Evolutionary conservation across 805 yeast genomes (phyloP).

Genomic region (Schwanniomyces pseudopolymorphus): DNA sequence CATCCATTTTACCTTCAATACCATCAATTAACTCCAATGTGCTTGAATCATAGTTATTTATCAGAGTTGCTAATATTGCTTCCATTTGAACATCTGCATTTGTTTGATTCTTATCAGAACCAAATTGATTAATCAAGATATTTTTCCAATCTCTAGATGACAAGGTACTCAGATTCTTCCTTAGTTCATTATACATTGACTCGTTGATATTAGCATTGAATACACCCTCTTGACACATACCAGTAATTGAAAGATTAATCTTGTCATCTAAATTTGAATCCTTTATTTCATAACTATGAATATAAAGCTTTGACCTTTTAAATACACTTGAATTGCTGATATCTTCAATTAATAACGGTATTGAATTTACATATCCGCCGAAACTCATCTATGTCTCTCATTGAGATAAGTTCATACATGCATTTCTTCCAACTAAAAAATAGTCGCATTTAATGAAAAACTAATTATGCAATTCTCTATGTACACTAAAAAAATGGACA

Average conservation of each 20-base stretch:
- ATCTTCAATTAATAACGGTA: slow-evolving; percentile 21
- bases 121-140: slow-evolving; percentile 17
- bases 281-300: slow-evolving; percentile 12
- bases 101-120: slow-evolving; percentile 8
- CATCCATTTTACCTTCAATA: slow-evolving; percentile 18
- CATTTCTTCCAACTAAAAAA: too few relatives aligned
- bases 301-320: slow-evolving; percentile 14
- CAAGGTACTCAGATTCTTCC: slow-evolving; percentile 7
- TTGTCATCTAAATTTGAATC: slow-evolving; percentile 4
- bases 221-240: slow-evolving; percentile 20
- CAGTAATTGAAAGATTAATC: slow-evolving; percentile 14
- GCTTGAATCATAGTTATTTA: slow-evolving; percentile 17
- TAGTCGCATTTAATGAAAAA: neutral
- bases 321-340: slow-evolving; percentile 8
- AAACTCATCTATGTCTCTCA: neutral
- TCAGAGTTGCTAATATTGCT: slow-evolving; percentile 23
- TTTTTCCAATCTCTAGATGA: slow-evolving; percentile 17
- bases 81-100: slow-evolving; percentile 11
- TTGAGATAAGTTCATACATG: neutral
- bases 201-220: slow-evolving; percentile 15
- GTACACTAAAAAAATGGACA: slow-evolving; percentile 60
- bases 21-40: slow-evolving; percentile 23
- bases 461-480: neutral
- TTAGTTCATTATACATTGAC: neutral
- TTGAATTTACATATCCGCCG: slow-evolving; percentile 9